phyloP scores from a whole-genome alignment of 352 stramenopile species.

The Pythium brachiatum region DNA sequence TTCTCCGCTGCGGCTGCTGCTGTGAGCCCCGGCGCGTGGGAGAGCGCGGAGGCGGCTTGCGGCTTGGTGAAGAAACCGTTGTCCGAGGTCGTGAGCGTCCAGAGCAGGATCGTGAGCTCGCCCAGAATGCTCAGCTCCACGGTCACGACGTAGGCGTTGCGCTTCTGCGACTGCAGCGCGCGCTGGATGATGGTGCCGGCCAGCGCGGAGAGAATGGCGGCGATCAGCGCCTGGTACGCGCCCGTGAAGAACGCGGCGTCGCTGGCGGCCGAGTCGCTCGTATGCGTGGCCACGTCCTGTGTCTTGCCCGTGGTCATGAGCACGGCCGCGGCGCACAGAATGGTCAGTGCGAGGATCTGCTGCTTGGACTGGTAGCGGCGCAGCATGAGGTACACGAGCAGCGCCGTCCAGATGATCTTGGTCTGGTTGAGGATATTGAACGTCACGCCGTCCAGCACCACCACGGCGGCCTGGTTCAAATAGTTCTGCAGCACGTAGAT shows the following conservation, averaged over 20 bases:
- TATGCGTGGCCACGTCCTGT: slow-evolving; percentile 4
- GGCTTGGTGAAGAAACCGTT: slow-evolving; percentile 27
- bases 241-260: slow-evolving; percentile 62
- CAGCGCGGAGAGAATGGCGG: slow-evolving; percentile 65
- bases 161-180: slow-evolving; percentile 62
- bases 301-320: slow-evolving; percentile 62
- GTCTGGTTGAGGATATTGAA: slow-evolving; percentile 89
- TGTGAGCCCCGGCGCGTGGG: not conserved
- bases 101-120: slow-evolving; percentile 53
- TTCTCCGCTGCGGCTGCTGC: slow-evolving; percentile 4
- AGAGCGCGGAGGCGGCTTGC: not conserved
- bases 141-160: slow-evolving; percentile 81
- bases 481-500: slow-evolving; percentile 87
- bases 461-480: slow-evolving; percentile 73
- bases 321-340: slow-evolving; percentile 69
- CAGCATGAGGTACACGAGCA: slow-evolving; percentile 79
- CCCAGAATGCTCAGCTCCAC: slow-evolving; percentile 73
- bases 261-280: slow-evolving; percentile 2
- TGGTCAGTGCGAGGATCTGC: slow-evolving; percentile 65
- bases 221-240: slow-evolving; percentile 71
- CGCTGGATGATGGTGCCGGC: slow-evolving; percentile 77
- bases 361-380: slow-evolving; percentile 62
- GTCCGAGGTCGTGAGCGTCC: slow-evolving; percentile 42
- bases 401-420: slow-evolving; percentile 87
- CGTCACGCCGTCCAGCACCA: slow-evolving; percentile 74